Evolutionary conservation across 78 protist species (phyloP).

Genomic region (Polysphondylium violaceum): DNA sequence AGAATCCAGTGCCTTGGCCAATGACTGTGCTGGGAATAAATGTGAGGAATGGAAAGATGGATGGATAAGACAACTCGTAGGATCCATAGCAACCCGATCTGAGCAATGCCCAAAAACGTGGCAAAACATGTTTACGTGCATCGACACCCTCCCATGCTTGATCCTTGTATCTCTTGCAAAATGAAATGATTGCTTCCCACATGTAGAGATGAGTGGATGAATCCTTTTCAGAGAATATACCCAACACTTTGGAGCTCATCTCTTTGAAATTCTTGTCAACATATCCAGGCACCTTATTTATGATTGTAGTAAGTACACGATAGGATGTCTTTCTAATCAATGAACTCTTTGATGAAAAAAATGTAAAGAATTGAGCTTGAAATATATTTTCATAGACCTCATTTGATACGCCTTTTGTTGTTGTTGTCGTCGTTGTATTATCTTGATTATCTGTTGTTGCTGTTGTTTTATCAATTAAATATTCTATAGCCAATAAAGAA

Average conservation of each 20-base stretch:
- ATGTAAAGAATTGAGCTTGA: conserved; percentile 60
- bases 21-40: conserved; percentile 44
- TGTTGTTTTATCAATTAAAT: conserved; percentile 34
- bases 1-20: conserved; percentile 26
- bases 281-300: conserved; percentile 23
- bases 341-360: conserved; percentile 67
- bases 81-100: conserved; percentile 50
- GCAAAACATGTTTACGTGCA: conserved; percentile 67
- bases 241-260: conserved; percentile 34
- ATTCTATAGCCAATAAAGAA: conserved; percentile 58
- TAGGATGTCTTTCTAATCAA: conserved; percentile 69
- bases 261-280: conserved; percentile 64
- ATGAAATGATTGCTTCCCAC: conserved; percentile 69
- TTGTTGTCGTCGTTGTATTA: conserved; percentile 1
- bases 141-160: conserved; percentile 55
- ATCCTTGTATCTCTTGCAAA: conserved; percentile 26
- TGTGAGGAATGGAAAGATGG: conserved; percentile 43
- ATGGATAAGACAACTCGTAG: conserved; percentile 47
- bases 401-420: background rate
- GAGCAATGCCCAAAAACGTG: conserved; percentile 71
- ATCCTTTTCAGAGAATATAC: conserved; percentile 68
- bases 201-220: conserved; percentile 63
- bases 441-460: background rate
- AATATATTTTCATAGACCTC: conserved; percentile 61
- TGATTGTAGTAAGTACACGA: conserved; percentile 23